Conservation (phyloP, 441 rosid species). For the Adansonia madagascariensis region DNA sequence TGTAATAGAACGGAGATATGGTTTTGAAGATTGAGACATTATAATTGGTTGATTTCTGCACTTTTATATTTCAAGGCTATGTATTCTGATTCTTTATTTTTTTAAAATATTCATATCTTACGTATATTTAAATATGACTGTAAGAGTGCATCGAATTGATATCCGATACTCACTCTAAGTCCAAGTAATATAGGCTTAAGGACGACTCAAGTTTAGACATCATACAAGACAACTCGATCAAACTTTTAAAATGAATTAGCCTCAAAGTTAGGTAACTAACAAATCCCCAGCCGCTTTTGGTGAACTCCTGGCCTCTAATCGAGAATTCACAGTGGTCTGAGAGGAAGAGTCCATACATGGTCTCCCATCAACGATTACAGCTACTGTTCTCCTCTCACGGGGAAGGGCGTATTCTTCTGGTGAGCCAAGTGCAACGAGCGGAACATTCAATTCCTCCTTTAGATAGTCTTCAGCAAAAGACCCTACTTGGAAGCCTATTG, state of each 20-base stretch:
- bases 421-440: slow-evolving; percentile 76
- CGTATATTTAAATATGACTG: no score
- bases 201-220: no score
- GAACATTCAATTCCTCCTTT: slow-evolving; percentile 65
- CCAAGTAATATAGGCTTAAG: no score
- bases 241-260: slow-evolving; percentile 19
- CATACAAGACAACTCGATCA: not conserved
- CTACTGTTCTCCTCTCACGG: slow-evolving; percentile 66
- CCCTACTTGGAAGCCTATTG: slow-evolving; percentile 79
- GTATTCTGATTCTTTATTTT: no score
- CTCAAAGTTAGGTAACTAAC: slow-evolving; percentile 52
- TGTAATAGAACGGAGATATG: not conserved
- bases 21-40: not conserved
- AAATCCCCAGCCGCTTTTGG: slow-evolving; percentile 90
- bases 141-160: no score
- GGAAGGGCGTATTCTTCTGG: slow-evolving; percentile 78
- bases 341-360: slow-evolving; percentile 85
- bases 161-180: no score
- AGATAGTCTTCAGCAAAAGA: slow-evolving; percentile 82
- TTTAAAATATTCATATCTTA: no score
- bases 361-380: slow-evolving; percentile 81
- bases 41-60: not conserved
- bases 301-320: slow-evolving; percentile 80
- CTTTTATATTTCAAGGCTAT: not conserved
- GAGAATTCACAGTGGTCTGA: slow-evolving; percentile 71